phyloP scores from a whole-genome alignment of 2,329 filamentous ascomycete species.

The Penicillium italicum region DNA sequence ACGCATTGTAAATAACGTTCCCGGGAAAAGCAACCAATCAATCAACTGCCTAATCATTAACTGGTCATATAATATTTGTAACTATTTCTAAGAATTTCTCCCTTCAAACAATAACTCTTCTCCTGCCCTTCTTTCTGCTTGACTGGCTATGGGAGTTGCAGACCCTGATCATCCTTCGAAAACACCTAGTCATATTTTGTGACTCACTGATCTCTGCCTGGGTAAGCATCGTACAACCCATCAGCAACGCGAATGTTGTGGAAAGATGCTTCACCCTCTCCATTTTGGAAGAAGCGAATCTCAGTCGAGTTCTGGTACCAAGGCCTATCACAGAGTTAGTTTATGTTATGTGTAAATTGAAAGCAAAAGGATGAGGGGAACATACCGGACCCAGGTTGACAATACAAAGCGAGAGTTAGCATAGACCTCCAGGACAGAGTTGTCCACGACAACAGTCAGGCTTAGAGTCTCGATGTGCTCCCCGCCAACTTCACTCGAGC shows the following conservation, averaged over 20 bases:
- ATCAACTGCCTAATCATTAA: background rate
- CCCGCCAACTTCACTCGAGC: background rate
- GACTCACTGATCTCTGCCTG: background rate
- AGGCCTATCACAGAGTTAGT: background rate
- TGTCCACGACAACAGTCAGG: background rate
- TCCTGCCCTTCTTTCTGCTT: fast-evolving
- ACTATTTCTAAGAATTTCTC: background rate
- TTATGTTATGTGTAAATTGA: background rate
- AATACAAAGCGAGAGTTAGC: background rate
- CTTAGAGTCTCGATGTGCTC: background rate
- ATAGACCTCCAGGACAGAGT: background rate
- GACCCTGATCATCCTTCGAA: too few relatives aligned
- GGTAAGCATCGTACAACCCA: background rate
- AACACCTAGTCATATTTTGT: background rate
- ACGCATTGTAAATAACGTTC: background rate
- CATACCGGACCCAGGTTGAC: background rate
- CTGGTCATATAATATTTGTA: background rate
- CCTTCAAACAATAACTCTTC: background rate
- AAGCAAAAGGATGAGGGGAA: background rate
- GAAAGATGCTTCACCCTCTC: background rate
- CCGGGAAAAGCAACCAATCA: background rate
- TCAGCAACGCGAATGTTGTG: background rate
- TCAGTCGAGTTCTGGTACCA: background rate
- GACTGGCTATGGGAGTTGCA: fast-evolving
- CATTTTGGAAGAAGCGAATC: background rate